Evolutionary conservation across 2,329 filamentous ascomycete species (phyloP).

Genomic region (Microdochium nivale): DNA sequence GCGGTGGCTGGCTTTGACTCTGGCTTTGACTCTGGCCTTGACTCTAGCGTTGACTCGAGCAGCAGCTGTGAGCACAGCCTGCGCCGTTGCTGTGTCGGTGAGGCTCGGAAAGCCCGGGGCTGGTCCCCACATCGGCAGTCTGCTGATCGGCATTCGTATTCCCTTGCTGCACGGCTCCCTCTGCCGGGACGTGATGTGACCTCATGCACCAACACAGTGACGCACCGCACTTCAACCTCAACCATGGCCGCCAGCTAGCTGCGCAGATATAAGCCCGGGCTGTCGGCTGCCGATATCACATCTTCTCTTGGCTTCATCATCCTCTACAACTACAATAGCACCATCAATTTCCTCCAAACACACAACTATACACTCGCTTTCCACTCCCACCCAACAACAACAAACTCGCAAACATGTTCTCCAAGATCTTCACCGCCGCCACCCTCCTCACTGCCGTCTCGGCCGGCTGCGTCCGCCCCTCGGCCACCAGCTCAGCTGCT

Average conservation of each 20-base stretch:
- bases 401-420: constrained; percentile 14
- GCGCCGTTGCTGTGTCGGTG: neutral
- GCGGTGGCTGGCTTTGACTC: too few species aligned
- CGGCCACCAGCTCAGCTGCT: constrained; percentile 10
- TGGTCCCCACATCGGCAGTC: neutral
- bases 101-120: neutral
- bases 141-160: neutral
- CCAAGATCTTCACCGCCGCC: constrained; percentile 50
- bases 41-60: neutral
- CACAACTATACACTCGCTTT: neutral
- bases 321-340: neutral
- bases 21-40: too few species aligned
- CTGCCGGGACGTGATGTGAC: neutral
- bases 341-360: neutral
- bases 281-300: neutral
- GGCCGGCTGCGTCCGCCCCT: constrained; percentile 7
- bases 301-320: neutral
- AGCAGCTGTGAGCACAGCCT: neutral
- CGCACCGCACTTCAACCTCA: neutral
- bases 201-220: neutral
- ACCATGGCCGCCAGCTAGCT: neutral
- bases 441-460: constrained; percentile 32
- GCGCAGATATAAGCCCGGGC: neutral
- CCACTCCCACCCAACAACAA: neutral
- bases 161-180: neutral